A percentile compares a stretch with the other conserved stretches of the same genome.
These are phyloP conservation scores for Melaleuca quinquenervia DNA, from an alignment of 345 rosid genomes.

Conservation along the genomic window DNA sequence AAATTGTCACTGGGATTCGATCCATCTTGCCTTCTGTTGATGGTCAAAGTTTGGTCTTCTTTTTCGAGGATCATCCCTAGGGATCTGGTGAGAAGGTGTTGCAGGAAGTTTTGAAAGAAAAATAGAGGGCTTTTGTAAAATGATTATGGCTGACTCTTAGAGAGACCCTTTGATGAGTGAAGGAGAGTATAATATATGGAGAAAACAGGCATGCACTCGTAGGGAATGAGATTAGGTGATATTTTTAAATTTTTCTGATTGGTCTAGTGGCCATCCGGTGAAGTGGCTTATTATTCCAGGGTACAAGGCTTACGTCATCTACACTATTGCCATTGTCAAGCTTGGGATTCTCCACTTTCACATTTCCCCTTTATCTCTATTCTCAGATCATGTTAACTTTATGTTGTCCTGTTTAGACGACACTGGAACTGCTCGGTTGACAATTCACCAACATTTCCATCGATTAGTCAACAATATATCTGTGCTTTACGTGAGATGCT, in stretches of 20 bases:
- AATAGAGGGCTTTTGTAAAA: conserved; percentile 5
- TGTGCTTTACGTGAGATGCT: conserved; percentile 1
- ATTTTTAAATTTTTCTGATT: conserved; percentile 3
- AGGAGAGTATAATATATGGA: conserved; percentile 18
- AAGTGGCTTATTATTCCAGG: conserved; percentile 27
- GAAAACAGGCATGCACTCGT: conserved; percentile 7
- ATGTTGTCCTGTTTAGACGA: not conserved
- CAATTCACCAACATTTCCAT: conserved; percentile 2
- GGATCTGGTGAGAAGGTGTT: not conserved
- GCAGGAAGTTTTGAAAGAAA: not conserved
- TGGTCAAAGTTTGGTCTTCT: conserved; percentile 19
- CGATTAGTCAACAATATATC: conserved; percentile 12
- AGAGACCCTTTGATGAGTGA: conserved; percentile 15
- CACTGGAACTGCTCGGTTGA: conserved; percentile 13
- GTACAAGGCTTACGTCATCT: conserved; percentile 37
- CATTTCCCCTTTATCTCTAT: not conserved
- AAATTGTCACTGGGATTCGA: conserved; percentile 5
- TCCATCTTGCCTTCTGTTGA: conserved; percentile 5
- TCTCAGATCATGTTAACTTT: conserved; percentile 16
- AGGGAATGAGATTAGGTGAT: conserved; percentile 1
- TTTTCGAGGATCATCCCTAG: conserved; percentile 28
- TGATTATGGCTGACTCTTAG: conserved; percentile 10
- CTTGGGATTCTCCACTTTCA: conserved; percentile 52
- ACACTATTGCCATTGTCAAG: conserved; percentile 24
- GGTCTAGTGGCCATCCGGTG: conserved; percentile 22